phyloP scores from a whole-genome alignment of 495 filamentous ascomycete species.

The Hyaloscypha variabilis region DNA sequence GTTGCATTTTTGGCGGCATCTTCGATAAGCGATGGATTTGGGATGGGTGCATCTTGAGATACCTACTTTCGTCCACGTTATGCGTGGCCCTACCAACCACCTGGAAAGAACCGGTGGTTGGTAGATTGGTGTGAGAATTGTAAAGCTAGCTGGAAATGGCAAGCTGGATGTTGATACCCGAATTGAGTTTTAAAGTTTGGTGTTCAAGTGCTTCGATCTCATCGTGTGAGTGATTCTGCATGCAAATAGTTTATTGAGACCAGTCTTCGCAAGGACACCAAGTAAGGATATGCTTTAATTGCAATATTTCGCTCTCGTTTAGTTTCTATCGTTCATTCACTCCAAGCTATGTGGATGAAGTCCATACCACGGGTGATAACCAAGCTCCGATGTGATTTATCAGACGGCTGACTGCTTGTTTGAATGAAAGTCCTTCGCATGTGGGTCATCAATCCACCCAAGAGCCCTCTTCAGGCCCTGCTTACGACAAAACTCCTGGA shows the following conservation, averaged over 20 bases:
- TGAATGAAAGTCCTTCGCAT: constrained; percentile 11
- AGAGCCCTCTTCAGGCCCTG: constrained; percentile 18
- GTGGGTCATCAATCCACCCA: constrained; percentile 21
- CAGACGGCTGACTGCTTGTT: background rate
- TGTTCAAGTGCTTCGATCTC: background rate
- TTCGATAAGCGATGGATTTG: background rate
- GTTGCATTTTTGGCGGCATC: background rate
- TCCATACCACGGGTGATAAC: no score
- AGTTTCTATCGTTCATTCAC: no score
- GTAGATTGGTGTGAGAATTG: background rate
- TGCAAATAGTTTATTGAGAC: no score
- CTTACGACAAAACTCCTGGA: constrained; percentile 15
- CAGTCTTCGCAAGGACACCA: background rate
- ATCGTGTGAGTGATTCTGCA: no score
- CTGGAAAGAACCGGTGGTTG: background rate
- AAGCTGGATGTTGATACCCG: background rate
- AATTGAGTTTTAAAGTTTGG: background rate
- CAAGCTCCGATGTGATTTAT: no score
- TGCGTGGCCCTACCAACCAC: background rate
- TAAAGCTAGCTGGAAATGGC: background rate
- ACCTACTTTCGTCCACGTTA: background rate
- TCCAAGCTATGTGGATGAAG: no score
- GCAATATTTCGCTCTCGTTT: no score
- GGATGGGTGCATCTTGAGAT: background rate
- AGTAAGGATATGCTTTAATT: background rate